Percentiles rank a stretch among this genome's conserved stretches.
Conservation (phyloP, 768 basidiomycete species). For the Mycena filopes region DNA sequence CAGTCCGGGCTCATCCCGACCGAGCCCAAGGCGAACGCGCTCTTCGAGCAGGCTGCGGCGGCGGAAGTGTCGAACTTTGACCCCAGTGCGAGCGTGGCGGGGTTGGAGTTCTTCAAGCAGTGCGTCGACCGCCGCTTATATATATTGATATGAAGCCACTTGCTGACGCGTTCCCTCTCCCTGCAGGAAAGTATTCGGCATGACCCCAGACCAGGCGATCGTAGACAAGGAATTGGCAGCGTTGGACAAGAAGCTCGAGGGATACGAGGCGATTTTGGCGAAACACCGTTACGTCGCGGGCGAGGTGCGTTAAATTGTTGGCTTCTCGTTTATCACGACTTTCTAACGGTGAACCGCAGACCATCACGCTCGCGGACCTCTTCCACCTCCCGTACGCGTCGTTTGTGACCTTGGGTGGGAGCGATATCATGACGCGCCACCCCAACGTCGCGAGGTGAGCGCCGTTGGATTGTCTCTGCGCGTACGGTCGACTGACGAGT, state of each 20-base stretch:
- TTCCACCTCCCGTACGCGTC: not conserved
- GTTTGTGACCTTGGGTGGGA: not conserved
- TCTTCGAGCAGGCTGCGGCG: conserved; percentile 37
- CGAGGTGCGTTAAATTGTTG: conserved; percentile 41
- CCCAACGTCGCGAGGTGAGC: conserved; percentile 2
- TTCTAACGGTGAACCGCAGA: not conserved
- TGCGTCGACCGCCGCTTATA: not conserved
- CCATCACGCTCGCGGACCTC: not conserved
- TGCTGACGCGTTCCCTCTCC: not conserved
- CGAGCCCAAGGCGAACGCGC: conserved; percentile 34
- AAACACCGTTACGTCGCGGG: conserved; percentile 56
- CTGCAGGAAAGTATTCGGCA: not conserved
- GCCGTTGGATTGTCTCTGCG: too few species aligned
- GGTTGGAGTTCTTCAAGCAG: conserved; percentile 3
- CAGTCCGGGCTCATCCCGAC: conserved; percentile 54
- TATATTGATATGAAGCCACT: not conserved
- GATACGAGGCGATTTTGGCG: conserved; percentile 54
- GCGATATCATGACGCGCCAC: not conserved
- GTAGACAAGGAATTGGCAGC: conserved; percentile 30
- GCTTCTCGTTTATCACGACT: not conserved
- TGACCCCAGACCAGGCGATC: conserved; percentile 32
- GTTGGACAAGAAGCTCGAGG: conserved; percentile 48
- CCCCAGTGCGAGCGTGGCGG: not conserved
- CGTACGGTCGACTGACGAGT: not conserved
- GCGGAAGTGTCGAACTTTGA: conserved; percentile 21